Conservation (phyloP, 2,329 filamentous ascomycete species). For the Tolypocladium nubicola region DNA sequence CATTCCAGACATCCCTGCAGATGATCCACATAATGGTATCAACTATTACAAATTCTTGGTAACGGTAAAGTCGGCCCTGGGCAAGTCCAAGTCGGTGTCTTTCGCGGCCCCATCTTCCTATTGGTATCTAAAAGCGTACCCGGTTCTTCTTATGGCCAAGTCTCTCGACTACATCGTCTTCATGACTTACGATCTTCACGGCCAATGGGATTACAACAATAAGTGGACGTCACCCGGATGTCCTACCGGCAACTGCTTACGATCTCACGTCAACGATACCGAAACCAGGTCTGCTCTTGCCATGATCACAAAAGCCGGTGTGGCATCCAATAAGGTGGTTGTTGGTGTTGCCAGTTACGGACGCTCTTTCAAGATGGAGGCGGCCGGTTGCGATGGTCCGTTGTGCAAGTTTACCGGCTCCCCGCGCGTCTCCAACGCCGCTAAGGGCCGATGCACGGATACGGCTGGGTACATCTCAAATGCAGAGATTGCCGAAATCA, state of each 20-base stretch:
- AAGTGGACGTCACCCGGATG: background rate
- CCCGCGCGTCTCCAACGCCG: background rate
- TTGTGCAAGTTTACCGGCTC: background rate
- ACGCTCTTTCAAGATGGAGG: background rate
- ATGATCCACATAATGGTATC: constrained; percentile 6
- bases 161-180: constrained; percentile 24
- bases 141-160: constrained; percentile 7
- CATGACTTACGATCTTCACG: constrained; percentile 26
- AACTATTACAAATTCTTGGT: constrained; percentile 8
- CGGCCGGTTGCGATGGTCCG: background rate
- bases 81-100: constrained; percentile 14
- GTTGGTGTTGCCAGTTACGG: background rate
- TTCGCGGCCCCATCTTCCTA: constrained; percentile 21
- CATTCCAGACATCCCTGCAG: constrained; percentile 15
- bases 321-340: constrained; percentile 1
- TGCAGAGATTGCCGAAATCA: background rate
- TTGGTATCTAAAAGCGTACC: constrained; percentile 21
- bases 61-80: background rate
- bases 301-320: background rate
- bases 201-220: constrained; percentile 22
- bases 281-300: background rate
- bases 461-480: background rate
- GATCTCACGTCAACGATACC: background rate
- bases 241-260: background rate
- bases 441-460: background rate